Evolutionary conservation across 2,329 filamentous ascomycete genomes (phyloP).

Genomic region (Aspergillus neoniger): DNA sequence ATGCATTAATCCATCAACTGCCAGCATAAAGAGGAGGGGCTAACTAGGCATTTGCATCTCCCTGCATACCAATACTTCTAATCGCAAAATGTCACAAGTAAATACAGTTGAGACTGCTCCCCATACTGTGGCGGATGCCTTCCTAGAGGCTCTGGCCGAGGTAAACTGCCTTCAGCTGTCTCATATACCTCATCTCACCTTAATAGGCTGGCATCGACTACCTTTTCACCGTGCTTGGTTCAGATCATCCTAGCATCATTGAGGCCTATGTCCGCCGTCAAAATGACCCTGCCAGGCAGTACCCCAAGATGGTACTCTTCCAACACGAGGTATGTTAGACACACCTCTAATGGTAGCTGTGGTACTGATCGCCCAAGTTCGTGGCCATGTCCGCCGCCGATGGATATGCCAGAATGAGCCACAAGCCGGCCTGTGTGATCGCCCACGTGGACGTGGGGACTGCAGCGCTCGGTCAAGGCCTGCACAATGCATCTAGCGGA

Average conservation of each 20-base stretch:
- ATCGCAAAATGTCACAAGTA: neutral
- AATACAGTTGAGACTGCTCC: neutral
- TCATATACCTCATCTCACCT: neutral
- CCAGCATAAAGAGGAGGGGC: neutral
- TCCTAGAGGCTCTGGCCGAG: conserved; percentile 3
- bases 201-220: conserved; percentile 13
- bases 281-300: conserved; percentile 10
- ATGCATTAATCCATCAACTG: neutral
- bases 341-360: neutral
- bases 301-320: conserved; percentile 16
- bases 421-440: conserved; percentile 15
- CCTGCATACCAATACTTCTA: neutral
- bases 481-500: conserved; percentile 18
- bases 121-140: conserved; percentile 4
- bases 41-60: neutral
- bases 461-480: conserved; percentile 12
- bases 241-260: conserved; percentile 17
- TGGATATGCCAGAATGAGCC: conserved; percentile 14
- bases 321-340: conserved; percentile 8
- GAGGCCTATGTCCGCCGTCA: conserved; percentile 15
- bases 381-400: conserved; percentile 15
- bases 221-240: conserved; percentile 15
- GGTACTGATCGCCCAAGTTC: conserved; percentile 1
- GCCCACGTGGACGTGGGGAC: conserved; percentile 18
- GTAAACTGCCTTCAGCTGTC: neutral